Evolutionary conservation across 1,284 basidiomycete species (phyloP), one percentile per base, ranked within the genome.

Genomic region (Ganoderma sinense): DNA sequence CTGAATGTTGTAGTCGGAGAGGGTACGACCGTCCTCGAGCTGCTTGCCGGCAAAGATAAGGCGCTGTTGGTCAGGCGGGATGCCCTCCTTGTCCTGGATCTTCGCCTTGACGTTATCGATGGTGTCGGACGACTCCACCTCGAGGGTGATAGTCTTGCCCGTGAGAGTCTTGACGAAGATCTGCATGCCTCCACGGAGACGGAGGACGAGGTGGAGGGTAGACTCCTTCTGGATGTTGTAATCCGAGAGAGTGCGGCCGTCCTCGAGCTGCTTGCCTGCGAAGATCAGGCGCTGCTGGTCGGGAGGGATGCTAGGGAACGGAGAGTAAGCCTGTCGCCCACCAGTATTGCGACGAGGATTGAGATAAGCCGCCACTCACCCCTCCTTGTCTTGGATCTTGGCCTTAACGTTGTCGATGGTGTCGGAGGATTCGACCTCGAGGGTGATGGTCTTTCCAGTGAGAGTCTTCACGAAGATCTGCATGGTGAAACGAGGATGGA

Each of bases 1-100:
- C 86, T 91, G 89, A 59, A 91, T 91, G 80, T 94, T 96, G 85
- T 95, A 94, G 77, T 94, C 93, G 43, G 91, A 92, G n/a, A 94
- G 86, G 43, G 92, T 93, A 56, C 92, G 88, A 20, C 92, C 92
- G 74, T 94, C 92, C 79, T 94, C 91, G 45, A 96, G 88, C 82
- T 96, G 94, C 85, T 96, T 95, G 74, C 94, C 94, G 65, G 94
- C 94, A 71, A 96, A 96, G 85, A 96, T 96, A 56, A 96, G 84
- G 77, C 93, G 91, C 81, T 95, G 93, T 78, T 95, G 93, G 82
- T 95, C 93, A 59, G 91, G 91, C n/a, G 92, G 91, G 69, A 93
- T 93, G 39, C 86, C 86, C 73, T 86, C 85, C 80, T 86, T 86
- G 73, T 86, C 85, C 74, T 86, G 85, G 48, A 87, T 87, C 82